Percentiles rank a stretch among this genome's conserved stretches.
Evolutionary conservation across 2,329 filamentous ascomycete species (phyloP).

Genomic region (Fusarium praegraminearum): DNA sequence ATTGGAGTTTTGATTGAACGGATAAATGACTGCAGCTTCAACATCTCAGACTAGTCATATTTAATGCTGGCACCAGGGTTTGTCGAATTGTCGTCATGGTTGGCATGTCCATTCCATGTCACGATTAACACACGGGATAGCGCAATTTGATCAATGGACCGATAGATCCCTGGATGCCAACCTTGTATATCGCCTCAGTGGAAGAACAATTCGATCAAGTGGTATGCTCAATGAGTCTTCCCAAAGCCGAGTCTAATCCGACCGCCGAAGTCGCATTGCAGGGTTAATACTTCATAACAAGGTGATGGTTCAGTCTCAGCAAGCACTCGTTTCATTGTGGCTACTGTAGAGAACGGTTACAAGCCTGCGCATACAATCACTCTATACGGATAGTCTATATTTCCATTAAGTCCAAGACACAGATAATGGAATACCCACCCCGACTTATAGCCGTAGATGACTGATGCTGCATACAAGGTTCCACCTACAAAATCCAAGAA

Average conservation of each 20-base stretch:
- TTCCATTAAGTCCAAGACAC: not conserved
- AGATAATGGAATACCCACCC: not conserved
- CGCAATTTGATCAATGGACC: not conserved
- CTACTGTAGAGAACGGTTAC: too few relatives aligned
- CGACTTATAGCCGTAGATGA: not conserved
- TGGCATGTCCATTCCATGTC: not conserved
- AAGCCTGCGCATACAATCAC: not conserved
- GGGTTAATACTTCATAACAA: not conserved
- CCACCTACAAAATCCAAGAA: slow-evolving; percentile 23
- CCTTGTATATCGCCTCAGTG: not conserved
- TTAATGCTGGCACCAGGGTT: not conserved
- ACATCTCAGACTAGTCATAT: not conserved
- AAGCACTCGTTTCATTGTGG: not conserved
- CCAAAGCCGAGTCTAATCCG: not conserved
- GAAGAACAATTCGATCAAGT: not conserved
- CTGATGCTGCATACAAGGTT: slow-evolving; percentile 2
- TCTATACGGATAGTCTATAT: not conserved
- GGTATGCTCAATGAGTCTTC: not conserved
- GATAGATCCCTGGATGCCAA: not conserved
- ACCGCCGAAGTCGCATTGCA: slow-evolving; percentile 1
- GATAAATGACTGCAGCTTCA: not conserved
- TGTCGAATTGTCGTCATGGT: not conserved
- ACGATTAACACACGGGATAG: not conserved
- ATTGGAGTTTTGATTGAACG: not conserved
- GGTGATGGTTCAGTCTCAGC: not conserved